These are phyloP conservation scores for Aethionema arabicum DNA, from an alignment of 345 rosid genomes.

Conservation along the genomic window DNA sequence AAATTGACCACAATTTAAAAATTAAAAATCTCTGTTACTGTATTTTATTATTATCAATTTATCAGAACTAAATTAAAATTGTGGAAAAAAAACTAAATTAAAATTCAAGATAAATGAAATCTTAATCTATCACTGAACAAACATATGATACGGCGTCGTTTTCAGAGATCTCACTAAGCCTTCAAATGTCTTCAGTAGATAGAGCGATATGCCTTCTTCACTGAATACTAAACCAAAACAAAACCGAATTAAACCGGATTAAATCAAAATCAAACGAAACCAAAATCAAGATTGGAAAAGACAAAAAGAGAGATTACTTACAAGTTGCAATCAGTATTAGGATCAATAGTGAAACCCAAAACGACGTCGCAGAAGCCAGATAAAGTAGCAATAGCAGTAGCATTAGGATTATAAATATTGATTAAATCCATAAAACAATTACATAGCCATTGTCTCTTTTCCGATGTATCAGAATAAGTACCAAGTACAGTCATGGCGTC, in stretches of 20 bases:
- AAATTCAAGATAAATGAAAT: too few relatives aligned
- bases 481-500: constrained; percentile 46
- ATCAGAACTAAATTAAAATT: too few relatives aligned
- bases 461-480: constrained; percentile 39
- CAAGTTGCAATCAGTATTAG: constrained; percentile 67
- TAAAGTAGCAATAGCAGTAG: constrained; percentile 65
- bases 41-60: too few relatives aligned
- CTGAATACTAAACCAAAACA: constrained; percentile 17
- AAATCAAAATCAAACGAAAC: neutral
- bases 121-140: too few relatives aligned
- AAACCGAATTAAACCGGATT: neutral
- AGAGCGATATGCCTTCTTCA: constrained; percentile 13
- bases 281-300: neutral
- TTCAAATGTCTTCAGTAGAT: neutral
- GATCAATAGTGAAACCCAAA: constrained; percentile 64
- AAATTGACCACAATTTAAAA: too few relatives aligned
- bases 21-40: too few relatives aligned
- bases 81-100: too few relatives aligned
- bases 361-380: constrained; percentile 75
- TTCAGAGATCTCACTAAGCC: neutral
- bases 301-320: constrained; percentile 28
- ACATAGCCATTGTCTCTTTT: constrained; percentile 42
- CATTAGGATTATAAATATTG: constrained; percentile 44
- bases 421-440: constrained; percentile 53
- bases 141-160: too few relatives aligned